These are phyloP conservation scores for Orbilia oligospora DNA, from an alignment of 2,329 filamentous ascomycete genomes.

Conservation along the genomic window DNA sequence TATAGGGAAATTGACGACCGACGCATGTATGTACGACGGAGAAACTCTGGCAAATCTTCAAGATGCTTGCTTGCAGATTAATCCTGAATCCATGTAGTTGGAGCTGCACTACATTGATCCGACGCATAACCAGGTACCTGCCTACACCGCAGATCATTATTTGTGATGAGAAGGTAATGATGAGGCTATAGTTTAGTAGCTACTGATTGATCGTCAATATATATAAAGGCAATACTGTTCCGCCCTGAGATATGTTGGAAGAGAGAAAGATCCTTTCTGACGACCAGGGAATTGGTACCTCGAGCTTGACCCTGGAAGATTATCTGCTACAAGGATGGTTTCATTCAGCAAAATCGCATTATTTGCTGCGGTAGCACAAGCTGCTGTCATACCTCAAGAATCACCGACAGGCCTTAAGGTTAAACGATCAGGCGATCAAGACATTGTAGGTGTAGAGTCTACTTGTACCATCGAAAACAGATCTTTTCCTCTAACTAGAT, in stretches of 20 bases:
- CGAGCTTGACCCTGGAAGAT: constrained; percentile 18
- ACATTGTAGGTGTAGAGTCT: constrained; percentile 25
- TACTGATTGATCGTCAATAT: constrained; percentile 12
- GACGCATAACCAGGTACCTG: constrained; percentile 24
- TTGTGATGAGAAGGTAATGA: constrained; percentile 2
- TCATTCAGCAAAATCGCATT: constrained; percentile 51
- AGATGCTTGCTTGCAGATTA: constrained; percentile 3
- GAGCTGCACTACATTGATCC: constrained; percentile 50
- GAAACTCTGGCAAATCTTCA: constrained; percentile 51
- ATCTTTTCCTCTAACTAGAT: neutral
- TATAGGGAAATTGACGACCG: neutral
- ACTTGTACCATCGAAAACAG: neutral
- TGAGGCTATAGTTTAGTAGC: neutral
- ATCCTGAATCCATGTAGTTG: constrained; percentile 19
- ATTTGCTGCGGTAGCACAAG: constrained; percentile 41
- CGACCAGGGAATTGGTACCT: constrained; percentile 24
- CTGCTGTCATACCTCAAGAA: constrained; percentile 45
- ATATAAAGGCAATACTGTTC: constrained; percentile 22
- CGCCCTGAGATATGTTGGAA: neutral
- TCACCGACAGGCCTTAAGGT: constrained; percentile 51
- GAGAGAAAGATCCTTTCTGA: neutral
- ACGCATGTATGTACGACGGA: constrained; percentile 33
- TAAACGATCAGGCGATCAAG: constrained; percentile 38
- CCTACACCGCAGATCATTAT: constrained; percentile 7
- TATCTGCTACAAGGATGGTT: constrained; percentile 41